A percentile compares a stretch with the other conserved stretches of the same genome.
These are phyloP conservation scores for Globisporangium nagaii DNA, from an alignment of 352 stramenopile species.

Conservation along the genomic window DNA sequence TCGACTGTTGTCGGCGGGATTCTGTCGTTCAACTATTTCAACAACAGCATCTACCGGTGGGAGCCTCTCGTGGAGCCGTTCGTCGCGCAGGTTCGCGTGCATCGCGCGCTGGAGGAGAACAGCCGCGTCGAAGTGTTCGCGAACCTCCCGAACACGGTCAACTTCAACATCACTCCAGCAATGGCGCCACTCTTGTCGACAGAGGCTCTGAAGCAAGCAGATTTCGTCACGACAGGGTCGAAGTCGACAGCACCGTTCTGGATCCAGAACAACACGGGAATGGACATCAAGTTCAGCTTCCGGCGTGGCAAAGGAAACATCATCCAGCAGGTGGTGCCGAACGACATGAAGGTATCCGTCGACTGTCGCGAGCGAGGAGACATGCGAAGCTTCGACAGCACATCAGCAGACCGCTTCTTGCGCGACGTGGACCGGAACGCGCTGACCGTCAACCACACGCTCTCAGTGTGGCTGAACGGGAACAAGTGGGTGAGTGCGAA, in stretches of 20 bases:
- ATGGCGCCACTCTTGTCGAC: constrained; percentile 83
- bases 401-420: constrained; percentile 69
- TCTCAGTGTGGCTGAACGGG: constrained; percentile 84
- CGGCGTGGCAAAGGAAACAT: constrained; percentile 68
- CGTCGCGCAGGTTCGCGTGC: constrained; percentile 66
- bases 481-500: constrained; percentile 86
- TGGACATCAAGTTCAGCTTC: constrained; percentile 85
- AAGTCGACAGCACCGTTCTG: constrained; percentile 87
- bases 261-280: constrained; percentile 84
- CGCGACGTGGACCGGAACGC: constrained; percentile 63
- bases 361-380: constrained; percentile 83
- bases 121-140: constrained; percentile 74
- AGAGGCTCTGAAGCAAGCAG: constrained; percentile 71
- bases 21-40: constrained; percentile 86
- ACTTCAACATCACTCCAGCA: constrained; percentile 83
- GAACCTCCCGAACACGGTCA: constrained; percentile 81
- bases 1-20: constrained; percentile 75
- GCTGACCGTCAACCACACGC: constrained; percentile 80
- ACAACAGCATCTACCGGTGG: constrained; percentile 90
- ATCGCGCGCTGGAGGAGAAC: constrained; percentile 64
- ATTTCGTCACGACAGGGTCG: constrained; percentile 82
- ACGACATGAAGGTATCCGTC: constrained; percentile 70
- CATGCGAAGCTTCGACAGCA: constrained; percentile 85
- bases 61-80: constrained; percentile 85
- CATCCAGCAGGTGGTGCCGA: constrained; percentile 68